Evolutionary conservation across 129 eudicot species (phyloP).

Genomic region (Helianthus tuberosus): DNA sequence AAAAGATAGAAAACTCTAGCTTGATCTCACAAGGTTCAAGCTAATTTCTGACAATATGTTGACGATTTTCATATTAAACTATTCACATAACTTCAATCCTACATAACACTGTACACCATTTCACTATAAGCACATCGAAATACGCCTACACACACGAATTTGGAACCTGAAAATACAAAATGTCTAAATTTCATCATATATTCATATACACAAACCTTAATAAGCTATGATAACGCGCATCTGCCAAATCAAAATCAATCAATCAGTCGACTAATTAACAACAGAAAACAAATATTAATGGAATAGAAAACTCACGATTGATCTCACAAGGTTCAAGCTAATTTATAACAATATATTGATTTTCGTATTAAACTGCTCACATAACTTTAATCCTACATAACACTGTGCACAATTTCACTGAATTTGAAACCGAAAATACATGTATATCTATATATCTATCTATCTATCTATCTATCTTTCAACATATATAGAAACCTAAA

Average conservation of each 20-base stretch:
- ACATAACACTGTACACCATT: background rate
- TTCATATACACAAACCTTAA: background rate
- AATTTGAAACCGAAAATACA: background rate
- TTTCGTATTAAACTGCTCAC: background rate
- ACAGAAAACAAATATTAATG: background rate
- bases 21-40: background rate
- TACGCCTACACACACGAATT: no score
- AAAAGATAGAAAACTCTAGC: background rate
- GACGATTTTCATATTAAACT: background rate
- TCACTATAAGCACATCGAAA: background rate
- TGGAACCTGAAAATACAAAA: slow-evolving; percentile 4
- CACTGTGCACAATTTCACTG: background rate
- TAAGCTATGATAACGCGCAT: slow-evolving; percentile 1
- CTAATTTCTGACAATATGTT: background rate
- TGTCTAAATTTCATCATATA: background rate
- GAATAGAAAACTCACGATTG: background rate
- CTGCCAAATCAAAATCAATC: slow-evolving; percentile 3
- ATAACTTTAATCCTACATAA: background rate
- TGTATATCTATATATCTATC: background rate
- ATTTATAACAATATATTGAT: background rate
- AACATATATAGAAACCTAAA: background rate
- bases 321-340: slow-evolving; percentile 7
- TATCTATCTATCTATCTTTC: background rate
- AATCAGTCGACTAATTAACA: slow-evolving; percentile 2
- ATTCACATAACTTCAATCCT: background rate